Conservation (phyloP, 352 stramenopile species). For the Phytophthora aleatoria region DNA sequence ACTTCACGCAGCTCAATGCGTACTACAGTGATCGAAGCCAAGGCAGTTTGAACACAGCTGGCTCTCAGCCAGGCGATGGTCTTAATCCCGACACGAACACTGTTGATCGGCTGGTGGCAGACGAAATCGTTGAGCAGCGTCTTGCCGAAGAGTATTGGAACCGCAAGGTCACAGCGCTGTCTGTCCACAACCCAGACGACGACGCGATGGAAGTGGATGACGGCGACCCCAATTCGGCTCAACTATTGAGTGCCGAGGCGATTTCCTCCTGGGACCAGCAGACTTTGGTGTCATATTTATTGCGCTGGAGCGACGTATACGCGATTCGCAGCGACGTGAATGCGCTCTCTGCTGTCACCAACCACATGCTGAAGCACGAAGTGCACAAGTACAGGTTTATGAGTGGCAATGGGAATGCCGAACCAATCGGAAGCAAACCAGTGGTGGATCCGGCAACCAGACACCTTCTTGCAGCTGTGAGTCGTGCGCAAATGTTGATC, state of each 20-base stretch:
- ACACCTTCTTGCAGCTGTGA: constrained; percentile 34
- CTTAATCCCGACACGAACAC: background rate
- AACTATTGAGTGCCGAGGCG: constrained; percentile 24
- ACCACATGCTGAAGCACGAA: constrained; percentile 41
- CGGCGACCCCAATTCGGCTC: background rate
- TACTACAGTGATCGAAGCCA: constrained; percentile 69
- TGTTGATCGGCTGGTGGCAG: constrained; percentile 23
- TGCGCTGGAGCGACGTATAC: constrained; percentile 58
- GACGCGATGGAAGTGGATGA: constrained; percentile 10
- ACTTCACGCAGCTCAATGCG: constrained; percentile 72
- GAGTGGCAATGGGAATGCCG: background rate
- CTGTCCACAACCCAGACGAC: constrained; percentile 15
- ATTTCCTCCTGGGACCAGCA: constrained; percentile 46
- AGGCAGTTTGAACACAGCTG: constrained; percentile 25
- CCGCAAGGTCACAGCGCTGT: constrained; percentile 37
- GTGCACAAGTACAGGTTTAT: constrained; percentile 23
- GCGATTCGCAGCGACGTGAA: constrained; percentile 41
- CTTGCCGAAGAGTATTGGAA: constrained; percentile 50
- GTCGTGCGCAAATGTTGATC: constrained; percentile 37
- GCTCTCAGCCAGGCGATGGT: constrained; percentile 3
- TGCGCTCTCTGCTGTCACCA: constrained; percentile 39
- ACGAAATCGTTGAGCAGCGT: constrained; percentile 37
- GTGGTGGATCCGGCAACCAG: constrained; percentile 19
- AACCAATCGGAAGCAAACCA: background rate
- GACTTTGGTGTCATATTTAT: constrained; percentile 33